These are phyloP conservation scores for Trametopsis cervina DNA, from an alignment of 768 basidiomycete species.

Conservation along the genomic window DNA sequence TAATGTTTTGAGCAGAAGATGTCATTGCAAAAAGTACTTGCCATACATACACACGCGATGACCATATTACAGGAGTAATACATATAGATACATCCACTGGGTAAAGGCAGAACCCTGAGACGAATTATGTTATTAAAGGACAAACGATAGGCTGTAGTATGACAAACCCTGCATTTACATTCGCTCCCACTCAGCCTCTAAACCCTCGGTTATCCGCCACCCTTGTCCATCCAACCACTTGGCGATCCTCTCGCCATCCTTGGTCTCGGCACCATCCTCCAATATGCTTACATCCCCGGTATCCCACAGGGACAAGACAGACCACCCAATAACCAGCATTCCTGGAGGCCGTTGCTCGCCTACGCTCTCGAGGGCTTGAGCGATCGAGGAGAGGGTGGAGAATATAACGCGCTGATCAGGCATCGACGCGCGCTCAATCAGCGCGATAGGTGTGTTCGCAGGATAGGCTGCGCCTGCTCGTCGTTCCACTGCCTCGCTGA, in stretches of 20 bases:
- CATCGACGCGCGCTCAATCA: slow-evolving; percentile 93
- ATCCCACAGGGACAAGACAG: slow-evolving; percentile 70
- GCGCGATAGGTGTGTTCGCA: slow-evolving; percentile 71
- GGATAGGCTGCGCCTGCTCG: slow-evolving; percentile 64
- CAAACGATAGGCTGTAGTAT: no score
- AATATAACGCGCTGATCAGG: slow-evolving; percentile 83
- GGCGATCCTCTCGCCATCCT: slow-evolving; percentile 40
- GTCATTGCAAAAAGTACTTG: no score
- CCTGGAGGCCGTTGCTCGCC: slow-evolving; percentile 93
- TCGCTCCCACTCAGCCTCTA: slow-evolving; percentile 36
- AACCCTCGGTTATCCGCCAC: slow-evolving; percentile 65
- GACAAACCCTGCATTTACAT: slow-evolving; percentile 1
- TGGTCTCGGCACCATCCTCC: slow-evolving; percentile 42
- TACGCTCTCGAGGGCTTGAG: slow-evolving; percentile 57
- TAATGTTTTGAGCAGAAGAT: no score
- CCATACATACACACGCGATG: no score
- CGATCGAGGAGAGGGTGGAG: slow-evolving; percentile 71
- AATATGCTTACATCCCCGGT: slow-evolving; percentile 66
- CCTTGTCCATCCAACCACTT: slow-evolving; percentile 54
- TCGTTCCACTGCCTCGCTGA: slow-evolving; percentile 5
- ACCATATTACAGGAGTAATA: no score
- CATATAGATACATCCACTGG: no score
- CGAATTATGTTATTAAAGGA: no score
- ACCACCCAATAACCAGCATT: slow-evolving; percentile 95
- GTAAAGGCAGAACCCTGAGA: no score